Base-by-base conservation (phyloP, 225 moss, liverwort and hornwort genomes). In the Polytrichum commune region DNA sequence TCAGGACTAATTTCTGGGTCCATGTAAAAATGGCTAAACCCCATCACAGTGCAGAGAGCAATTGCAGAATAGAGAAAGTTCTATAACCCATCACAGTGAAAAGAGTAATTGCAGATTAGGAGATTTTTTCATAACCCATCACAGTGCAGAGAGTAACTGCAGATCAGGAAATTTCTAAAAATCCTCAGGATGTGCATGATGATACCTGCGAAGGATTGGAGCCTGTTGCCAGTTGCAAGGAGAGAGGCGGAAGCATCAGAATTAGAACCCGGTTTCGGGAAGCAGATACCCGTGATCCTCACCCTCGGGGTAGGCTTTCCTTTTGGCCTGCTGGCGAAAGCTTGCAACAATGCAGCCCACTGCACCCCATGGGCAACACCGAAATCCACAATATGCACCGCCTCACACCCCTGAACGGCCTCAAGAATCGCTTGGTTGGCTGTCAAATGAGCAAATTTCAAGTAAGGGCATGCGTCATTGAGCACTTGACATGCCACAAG, bases 381-480 rank as follows among this genome's bases (percentile, higher is more conserved):
- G 63, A 88, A 83, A 78, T 92, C 92, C 13, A 92, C 77, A 38
- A 92, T 88, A 63, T 92, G 92, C 62, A 92, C 84, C 5, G 72
- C 53, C 4, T 86, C 72, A 20, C 80, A 80, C 1, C 86, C 90
- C 63, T 83, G 78, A 25, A 86, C 79, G 6, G 90, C 70, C 72
- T 92, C 92, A 63, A 90, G 66, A 55, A 92, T 80, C 25, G 92
- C 88, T 65, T 90, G 88, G 79, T 92, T 92, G 0, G 92, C 92
- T 8, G 92, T 90, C 69, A 92, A 77, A 69, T 92, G 88, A 18
- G 84, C 86, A 27, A 92, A 92, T 69, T 90, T 92, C 74, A 88
- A 76, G 33, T 86, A 92, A 0, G 92, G 92, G n/a, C 92, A 88
- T 5, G 82, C 88, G 33, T 90, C 90, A 27, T 82, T 86, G 30